These are phyloP conservation scores for Aspergillus sclerotioniger DNA, from an alignment of 495 filamentous ascomycete species.

Conservation along the genomic window DNA sequence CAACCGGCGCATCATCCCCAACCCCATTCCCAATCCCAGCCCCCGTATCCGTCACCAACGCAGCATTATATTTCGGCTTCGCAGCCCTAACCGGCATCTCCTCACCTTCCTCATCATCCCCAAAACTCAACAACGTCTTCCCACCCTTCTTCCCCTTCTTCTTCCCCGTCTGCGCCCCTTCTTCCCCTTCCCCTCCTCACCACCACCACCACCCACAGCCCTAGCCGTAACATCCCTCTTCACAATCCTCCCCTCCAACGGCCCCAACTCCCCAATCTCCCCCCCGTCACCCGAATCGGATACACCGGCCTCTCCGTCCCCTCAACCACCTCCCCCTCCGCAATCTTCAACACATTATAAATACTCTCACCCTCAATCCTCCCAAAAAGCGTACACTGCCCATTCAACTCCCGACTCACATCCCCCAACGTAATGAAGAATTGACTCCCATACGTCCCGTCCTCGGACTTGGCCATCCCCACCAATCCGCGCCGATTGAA, in stretches of 20 bases:
- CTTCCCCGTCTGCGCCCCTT: constrained; percentile 58
- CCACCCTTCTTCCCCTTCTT: constrained; percentile 73
- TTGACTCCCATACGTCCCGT: constrained; percentile 81
- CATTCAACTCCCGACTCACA: constrained; percentile 78
- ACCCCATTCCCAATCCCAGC: too few relatives aligned
- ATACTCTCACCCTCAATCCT: constrained; percentile 91
- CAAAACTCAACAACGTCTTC: constrained; percentile 87
- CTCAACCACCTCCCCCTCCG: constrained; percentile 76
- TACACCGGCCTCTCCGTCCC: constrained; percentile 85
- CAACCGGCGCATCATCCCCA: constrained; percentile 16
- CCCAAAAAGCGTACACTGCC: constrained; percentile 92
- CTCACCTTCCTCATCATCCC: constrained; percentile 69
- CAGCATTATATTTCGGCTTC: constrained; percentile 89
- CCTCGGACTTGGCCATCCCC: constrained; percentile 80
- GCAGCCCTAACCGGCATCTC: constrained; percentile 60
- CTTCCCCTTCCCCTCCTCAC: constrained; percentile 34
- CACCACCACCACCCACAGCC: constrained; percentile 20
- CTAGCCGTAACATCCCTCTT: constrained; percentile 53
- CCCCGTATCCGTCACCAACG: constrained; percentile 60
- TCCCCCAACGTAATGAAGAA: constrained; percentile 90
- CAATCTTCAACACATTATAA: constrained; percentile 91
- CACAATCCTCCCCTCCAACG: constrained; percentile 86
- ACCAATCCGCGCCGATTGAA: constrained; percentile 89
- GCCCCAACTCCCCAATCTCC: constrained; percentile 78
- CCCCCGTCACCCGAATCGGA: constrained; percentile 72